Base-by-base conservation (phyloP, 805 yeast species). In the Wickerhamia fluorescens region DNA sequence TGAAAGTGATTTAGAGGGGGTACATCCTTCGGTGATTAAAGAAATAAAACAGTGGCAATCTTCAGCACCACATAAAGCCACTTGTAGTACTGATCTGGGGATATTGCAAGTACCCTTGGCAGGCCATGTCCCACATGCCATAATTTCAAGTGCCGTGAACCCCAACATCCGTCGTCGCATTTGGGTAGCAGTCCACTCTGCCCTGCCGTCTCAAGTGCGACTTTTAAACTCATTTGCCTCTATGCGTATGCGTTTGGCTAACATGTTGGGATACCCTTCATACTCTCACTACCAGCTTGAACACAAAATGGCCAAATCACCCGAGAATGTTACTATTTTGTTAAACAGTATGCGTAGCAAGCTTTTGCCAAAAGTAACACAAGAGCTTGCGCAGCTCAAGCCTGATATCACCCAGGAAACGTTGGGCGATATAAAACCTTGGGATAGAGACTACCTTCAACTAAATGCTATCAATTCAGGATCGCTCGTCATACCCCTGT, bases 281-380 rank as follows among this genome's bases (percentile, higher is more conserved):
- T 92, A 63, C 55, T 75, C 89, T 0, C 78, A 80, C 22, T 88
- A 92, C 48, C 94, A 85, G 47, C 58, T 92, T 19, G 75, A 74
- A 36, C 94, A 86, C 37, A 92, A 92, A 51, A 84, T 92, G 95
- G 95, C 95, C 6, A 76, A 76, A 37, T 68, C 57, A 7, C 94
- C 96, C 0, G 74, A 73, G 21, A 76, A 84, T 44, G 98, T 88
- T 3, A 52, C 63, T 36, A 64, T 77, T 7, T 87, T 92, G 40
- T 56, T 92, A 30, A 50, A 53, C 3, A 38, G 69, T 67, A 30
- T 66, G 48, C 33, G 73, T 67, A 36, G 41, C 0, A 56, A 55
- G 31, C 40, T 50, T 4, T 56, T 84, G 19, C 66, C 71, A 16
- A 48, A 57, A 16, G 44, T 38, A 23, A 57, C 54, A 28, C 45